Evolutionary conservation across 2,329 filamentous ascomycete genomes (phyloP), one percentile per base, ranked within the genome.

Genomic region (Exophiala dermatitidis): DNA sequence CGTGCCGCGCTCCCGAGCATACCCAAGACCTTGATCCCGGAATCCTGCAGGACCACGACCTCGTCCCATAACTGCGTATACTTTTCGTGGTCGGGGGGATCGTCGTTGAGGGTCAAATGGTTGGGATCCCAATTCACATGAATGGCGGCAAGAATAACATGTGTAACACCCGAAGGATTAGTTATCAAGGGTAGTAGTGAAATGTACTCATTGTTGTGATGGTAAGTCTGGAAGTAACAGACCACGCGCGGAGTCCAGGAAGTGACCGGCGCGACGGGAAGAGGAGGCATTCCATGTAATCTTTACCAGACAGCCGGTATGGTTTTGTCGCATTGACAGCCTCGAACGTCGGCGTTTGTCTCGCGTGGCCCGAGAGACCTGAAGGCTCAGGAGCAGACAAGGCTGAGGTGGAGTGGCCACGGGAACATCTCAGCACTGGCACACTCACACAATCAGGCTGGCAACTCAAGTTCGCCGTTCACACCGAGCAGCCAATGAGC

Each of bases 1-100:
- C 79, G 77, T 0, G 88, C 89, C 2, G 90, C 89, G 10, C 90
- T 90, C 37, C 90, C 90, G 1, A 95, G 75, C 87, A 96, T 93
- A 50, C 82, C 88, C 66, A 95, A 77, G 8, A 95, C 82, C 63
- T 85, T 89, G 58, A 95, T 77, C 40, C 89, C 89, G 4, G 78
- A 77, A 1, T 78, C 79, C 67, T 93, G 85, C 4, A 95, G 72
- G 58, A 83, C 74, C 5, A 78, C 77, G 5, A 88, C 80, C 68
- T 96, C 90, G 26, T 78, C 78, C 89, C 90, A 96, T 34, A 95
- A 76, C 1, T 81, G 81, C 32, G 80, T 73, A 69, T 85, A 91
- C 60, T 81, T 78, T 3, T 80, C 69, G 61, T 87, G 72, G n/a
- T 79, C 72, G 0, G 88, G 88, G 0, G 76, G 75, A 66, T 89